phyloP scores from a whole-genome alignment of 768 basidiomycete genomes.

The Kwoniella mangroviensis region DNA sequence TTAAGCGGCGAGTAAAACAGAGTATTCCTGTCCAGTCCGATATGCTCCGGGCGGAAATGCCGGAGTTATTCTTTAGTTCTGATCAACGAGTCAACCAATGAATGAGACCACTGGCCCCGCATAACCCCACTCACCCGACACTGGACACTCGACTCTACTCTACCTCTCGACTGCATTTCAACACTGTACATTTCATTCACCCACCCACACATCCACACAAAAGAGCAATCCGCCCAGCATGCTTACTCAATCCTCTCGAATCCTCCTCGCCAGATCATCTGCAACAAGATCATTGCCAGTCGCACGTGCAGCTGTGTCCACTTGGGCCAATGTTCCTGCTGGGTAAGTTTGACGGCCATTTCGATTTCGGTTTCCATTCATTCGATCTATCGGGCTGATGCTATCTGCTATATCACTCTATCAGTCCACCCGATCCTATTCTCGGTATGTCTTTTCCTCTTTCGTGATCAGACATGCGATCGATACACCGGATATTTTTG shows the following conservation, averaged over 20 bases:
- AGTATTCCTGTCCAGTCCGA: no score
- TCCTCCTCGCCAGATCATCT: conserved; percentile 23
- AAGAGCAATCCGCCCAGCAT: conserved; percentile 4
- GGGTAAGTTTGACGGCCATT: conserved; percentile 37
- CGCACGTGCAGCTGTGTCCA: conserved; percentile 37
- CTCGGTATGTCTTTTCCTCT: conserved; percentile 40
- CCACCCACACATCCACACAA: neutral
- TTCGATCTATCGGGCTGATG: no score
- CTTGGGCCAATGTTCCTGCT: conserved; percentile 53
- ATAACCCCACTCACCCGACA: no score
- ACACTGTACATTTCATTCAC: neutral
- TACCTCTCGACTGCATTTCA: no score
- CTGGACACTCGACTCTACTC: no score
- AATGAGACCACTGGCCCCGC: conserved; percentile 2
- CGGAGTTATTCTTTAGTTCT: neutral
- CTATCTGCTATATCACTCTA: neutral
- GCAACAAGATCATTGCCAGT: conserved; percentile 12
- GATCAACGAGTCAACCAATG: neutral
- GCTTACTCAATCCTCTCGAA: conserved; percentile 24
- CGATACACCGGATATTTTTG: neutral
- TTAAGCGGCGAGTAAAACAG: no score
- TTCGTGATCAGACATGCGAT: neutral
- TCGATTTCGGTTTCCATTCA: no score
- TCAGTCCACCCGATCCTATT: conserved; percentile 55
- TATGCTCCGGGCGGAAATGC: conserved; percentile 14